These are phyloP conservation scores for Lithocarpus polystachyus DNA, from an alignment of 306 rosid species.

Conservation along the genomic window DNA sequence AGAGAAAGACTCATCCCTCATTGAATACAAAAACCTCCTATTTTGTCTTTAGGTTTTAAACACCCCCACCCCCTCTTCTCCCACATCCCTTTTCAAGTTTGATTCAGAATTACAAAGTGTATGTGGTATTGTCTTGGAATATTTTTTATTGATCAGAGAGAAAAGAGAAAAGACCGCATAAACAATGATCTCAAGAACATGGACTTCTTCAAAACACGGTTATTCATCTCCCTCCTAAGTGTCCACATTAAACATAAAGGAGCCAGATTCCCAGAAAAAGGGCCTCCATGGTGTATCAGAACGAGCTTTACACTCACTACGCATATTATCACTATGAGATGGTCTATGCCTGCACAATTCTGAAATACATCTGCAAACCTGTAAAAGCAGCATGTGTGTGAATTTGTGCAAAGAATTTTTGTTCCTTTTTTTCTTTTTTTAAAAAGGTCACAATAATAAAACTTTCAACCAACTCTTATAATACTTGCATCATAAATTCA, in stretches of 20 bases:
- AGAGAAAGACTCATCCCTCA: background rate
- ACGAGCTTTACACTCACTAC: slow-evolving; percentile 71
- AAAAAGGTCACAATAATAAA: background rate
- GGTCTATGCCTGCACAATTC: slow-evolving; percentile 83
- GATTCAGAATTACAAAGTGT: background rate
- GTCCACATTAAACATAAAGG: no score
- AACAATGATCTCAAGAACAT: no score
- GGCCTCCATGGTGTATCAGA: slow-evolving; percentile 50
- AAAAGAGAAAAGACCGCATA: no score
- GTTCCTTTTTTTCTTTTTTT: background rate
- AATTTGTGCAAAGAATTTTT: slow-evolving; percentile 3
- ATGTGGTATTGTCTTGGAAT: no score
- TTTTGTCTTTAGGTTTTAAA: background rate
- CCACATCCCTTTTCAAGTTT: background rate
- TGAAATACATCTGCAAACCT: slow-evolving; percentile 96
- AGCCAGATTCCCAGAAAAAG: no score
- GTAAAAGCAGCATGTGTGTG: slow-evolving; percentile 27
- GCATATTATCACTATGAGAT: slow-evolving; percentile 49
- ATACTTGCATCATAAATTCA: background rate
- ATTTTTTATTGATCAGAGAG: no score
- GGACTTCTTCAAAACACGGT: no score
- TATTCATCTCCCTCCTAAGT: no score
- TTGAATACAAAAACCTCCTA: background rate
- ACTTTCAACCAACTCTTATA: background rate
- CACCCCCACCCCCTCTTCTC: background rate